phyloP scores from a whole-genome alignment of 1,139 yeast genomes.

The Yueomyces sp. region DNA sequence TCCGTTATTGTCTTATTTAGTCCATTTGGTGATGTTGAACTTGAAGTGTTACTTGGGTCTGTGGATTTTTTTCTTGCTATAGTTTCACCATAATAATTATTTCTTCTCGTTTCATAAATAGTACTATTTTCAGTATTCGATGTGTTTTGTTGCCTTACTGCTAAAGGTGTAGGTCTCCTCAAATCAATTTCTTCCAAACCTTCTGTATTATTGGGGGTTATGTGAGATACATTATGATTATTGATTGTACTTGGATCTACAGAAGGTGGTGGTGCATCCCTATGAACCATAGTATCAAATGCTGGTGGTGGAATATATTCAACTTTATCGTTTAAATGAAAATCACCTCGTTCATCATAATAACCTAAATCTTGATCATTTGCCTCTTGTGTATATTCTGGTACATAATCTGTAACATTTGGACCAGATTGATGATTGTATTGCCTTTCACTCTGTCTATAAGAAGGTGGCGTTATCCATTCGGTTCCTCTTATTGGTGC shows the following conservation, averaged over 20 bases:
- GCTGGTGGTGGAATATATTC: constrained; percentile 17
- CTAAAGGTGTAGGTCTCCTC: neutral
- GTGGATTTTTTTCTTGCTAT: no score
- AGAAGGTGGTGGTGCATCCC: no score
- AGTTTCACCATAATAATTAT: no score
- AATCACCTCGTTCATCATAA: constrained; percentile 58
- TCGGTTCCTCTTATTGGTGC: constrained; percentile 72
- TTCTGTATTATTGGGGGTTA: no score
- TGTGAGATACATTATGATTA: no score
- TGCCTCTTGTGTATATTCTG: constrained; percentile 53
- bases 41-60: no score
- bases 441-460: constrained; percentile 57
- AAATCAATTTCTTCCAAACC: no score
- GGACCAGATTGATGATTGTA: constrained; percentile 30
- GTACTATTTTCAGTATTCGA: no score
- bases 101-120: no score
- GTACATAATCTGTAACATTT: constrained; percentile 38
- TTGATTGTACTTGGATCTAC: no score
- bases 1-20: no score
- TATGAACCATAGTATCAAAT: constrained; percentile 1
- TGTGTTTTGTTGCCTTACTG: neutral
- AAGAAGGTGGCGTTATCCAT: constrained; percentile 90
- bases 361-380: constrained; percentile 69
- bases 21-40: no score
- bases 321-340: constrained; percentile 24